Evolutionary conservation across 2,329 filamentous ascomycete genomes (phyloP), one percentile per base, ranked within the genome.

Genomic region (Cladosporium sphaerospermum): DNA sequence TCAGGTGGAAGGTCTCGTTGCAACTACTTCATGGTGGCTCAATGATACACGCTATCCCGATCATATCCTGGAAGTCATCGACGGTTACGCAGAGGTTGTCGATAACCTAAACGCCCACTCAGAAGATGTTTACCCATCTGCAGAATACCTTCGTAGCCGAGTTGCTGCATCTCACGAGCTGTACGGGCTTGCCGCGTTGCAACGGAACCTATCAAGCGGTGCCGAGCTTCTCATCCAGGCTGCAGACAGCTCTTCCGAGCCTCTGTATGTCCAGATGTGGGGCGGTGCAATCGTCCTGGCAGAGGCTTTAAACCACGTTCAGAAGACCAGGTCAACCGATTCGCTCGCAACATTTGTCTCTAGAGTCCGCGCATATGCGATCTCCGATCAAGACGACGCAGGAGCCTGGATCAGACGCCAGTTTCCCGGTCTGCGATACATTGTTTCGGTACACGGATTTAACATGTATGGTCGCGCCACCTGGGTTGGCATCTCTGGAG

Each of bases 341-440:
- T 69, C 74, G 0, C 65, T 71, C 1, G 62, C 66, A 1, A 52
- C 48, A 0, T 65, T 80, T 14, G 64, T 69, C 1, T 58, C 66
- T 3, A 75, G 73, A 54, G 60, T 81, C 2, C 70, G 77, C 11
- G 70, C 80, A 4, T 81, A 81, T 61, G 67, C 79, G 34, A 81
- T 83, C 52, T 81, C 78, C 8, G 81, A 83, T 57, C 80, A 83
- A 60, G 80, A 83, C 55, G 75, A 83, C 55, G 75, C 77, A 0
- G 79, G 78, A 0, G 65, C 73, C 1, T 83, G 79, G 79, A 77
- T 84, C 28, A 74, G 80, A 13, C 66, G 70, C 45, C 72, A 70
- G 2, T 82, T 75, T 54, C 78, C 80, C 0, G 73, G 77, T 16
- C 60, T 83, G 4, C 76, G 79, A 59, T 82, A 80, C 64, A 80